A percentile compares a stretch with the other conserved stretches of the same genome.
Evolutionary conservation across 2,329 filamentous ascomycete genomes (phyloP).

Genomic region (Periconia macrospinosa): DNA sequence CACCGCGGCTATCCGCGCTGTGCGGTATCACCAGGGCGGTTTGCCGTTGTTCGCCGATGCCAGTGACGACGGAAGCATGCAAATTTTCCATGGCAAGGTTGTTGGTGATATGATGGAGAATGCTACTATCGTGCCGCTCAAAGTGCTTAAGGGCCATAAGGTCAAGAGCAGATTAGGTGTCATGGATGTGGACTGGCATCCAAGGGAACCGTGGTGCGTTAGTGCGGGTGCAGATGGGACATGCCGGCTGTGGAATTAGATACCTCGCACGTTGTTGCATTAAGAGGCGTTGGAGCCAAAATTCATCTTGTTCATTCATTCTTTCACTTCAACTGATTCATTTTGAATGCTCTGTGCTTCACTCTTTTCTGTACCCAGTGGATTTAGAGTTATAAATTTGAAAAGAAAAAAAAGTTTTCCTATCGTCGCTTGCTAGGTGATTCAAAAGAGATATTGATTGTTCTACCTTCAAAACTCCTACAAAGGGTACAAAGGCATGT

Average conservation of each 20-base stretch:
- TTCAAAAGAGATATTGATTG: too few relatives aligned
- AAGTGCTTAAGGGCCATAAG: constrained; percentile 88
- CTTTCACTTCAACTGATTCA: not conserved
- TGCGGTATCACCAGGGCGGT: constrained; percentile 78
- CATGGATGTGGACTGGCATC: constrained; percentile 95
- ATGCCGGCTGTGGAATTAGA: constrained; percentile 77
- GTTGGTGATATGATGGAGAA: constrained; percentile 95
- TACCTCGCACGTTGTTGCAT: constrained; percentile 3
- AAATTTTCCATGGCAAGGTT: constrained; percentile 97
- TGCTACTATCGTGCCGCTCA: constrained; percentile 92
- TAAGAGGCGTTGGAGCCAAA: not conserved
- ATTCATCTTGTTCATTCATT: not conserved
- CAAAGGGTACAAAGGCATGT: too few relatives aligned
- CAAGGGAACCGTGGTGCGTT: constrained; percentile 88
- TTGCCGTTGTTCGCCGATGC: constrained; percentile 91
- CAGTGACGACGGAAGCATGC: constrained; percentile 89
- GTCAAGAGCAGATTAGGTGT: constrained; percentile 85
- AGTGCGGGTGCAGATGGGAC: constrained; percentile 94
- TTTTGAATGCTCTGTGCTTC: not conserved
- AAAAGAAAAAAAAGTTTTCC: too few relatives aligned
- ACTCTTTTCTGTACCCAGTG: too few relatives aligned
- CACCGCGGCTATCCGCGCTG: constrained; percentile 83
- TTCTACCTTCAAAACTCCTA: too few relatives aligned
- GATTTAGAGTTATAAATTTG: too few relatives aligned
- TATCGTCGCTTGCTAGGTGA: too few relatives aligned